Evolutionary conservation across 2,329 filamentous ascomycete species (phyloP), one percentile per base, ranked within the genome.

Genomic region (Aureobasidium melanogenum): DNA sequence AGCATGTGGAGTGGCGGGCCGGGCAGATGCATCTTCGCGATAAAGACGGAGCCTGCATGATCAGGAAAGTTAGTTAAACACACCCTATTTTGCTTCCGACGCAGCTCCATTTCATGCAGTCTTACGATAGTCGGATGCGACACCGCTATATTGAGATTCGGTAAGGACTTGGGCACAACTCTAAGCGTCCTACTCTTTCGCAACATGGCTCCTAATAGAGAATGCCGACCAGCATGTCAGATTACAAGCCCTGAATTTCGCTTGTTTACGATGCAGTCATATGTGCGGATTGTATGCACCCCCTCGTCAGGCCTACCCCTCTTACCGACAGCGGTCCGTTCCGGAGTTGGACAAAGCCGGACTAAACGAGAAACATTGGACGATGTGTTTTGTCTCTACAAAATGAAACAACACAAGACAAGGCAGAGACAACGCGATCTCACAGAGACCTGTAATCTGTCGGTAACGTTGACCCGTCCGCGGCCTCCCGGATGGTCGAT

Each of bases 391-490:
- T 44, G 52, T 44, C 39, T 56, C 39, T 54, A 5, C 14, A 44
- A 56, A 56, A 43, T 56, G 52, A 56, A 56, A 56, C 52, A 47
- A 15, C 43, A 46, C 43, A 48, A 54, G 39, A 51, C 50, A 39
- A 19, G 26, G 26, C 26, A 56, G 30, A 34, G 39, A 19, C 38
- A 43, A 32, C 52, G n/a, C 24, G 52, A 56, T 56, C 39, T 24
- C 9, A 56, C n/a, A 56, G n/a, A 56, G 38, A 56, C 38, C n/a
- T 56, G 38, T 24, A 44, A 56, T 56, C 39, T 56, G 52, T 56
- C 52, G 54, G 41, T 32, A 38, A 58, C 54, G 54, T 59, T 59
- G 44, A 50, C 56, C 56, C 56, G 56, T 59, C 56, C 56, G 56
- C 43, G 56, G 44, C n/a, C 17, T 38, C 30, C 41, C 30, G 52